Base-by-base conservation (phyloP, 192 early-diverging fungal species). In the Dimargaris xerosporica region DNA sequence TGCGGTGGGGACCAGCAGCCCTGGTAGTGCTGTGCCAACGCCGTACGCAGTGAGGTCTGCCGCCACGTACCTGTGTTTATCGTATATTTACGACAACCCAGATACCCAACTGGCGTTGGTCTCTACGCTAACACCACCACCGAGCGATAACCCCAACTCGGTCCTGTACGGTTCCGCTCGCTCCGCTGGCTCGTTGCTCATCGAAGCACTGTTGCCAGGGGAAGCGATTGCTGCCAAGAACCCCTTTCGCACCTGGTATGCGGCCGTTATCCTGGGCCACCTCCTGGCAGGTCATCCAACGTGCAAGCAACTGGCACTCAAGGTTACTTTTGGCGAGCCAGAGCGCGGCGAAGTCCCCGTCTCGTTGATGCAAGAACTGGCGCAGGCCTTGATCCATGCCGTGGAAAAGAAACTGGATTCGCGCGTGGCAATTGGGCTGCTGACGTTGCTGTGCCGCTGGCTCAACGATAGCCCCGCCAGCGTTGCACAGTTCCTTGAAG, bases 221-320 rank as follows among this genome's bases (percentile, higher is more conserved):
- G 70, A 79, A 15, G 67, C 84, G 19, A 61, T 68, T 23, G 56
- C 53, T 30, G 69, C 69, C 2, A 71, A 79, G 30, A 93, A 98
- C 62, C 87, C 91, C 21, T 94, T 88, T 71, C 80, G 82, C 16
- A 74, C 81, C 6, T 96, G 93, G 93, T 96, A 94, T 74, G 87
- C 94, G 0, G 81, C 86, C 0, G 78, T 84, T 12, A 72, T 94
- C 30, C 77, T 98, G 1, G 82, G 88, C 0, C 89, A 91, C 43
- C 80, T 91, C 41, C 66, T 96, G 11, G 70, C 74, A 44, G 82
- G 83, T 59, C 89, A 95, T 64, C 61, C 72, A 9, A 76, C 80
- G 39, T 82, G 87, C 46, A 93, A 98, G 70, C 78, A 83, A 48
- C 73, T 89, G 47, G 88, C 89, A 5, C 72, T 89, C 42, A 78